Conservation (phyloP, 169 alveolate genomes). For the Babesia microti region DNA sequence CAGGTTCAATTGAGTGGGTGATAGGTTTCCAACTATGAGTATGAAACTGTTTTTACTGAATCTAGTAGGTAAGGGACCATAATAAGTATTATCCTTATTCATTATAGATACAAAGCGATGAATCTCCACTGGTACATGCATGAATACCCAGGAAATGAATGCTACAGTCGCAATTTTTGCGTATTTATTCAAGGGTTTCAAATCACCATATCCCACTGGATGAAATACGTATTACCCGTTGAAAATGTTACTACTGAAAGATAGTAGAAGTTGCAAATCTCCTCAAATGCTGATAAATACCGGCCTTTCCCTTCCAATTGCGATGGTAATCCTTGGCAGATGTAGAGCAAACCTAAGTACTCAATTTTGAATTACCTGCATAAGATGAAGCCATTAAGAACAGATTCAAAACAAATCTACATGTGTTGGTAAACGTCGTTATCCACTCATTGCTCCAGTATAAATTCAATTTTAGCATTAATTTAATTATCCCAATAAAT, state of each 20-base stretch:
- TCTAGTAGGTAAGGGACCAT: slow-evolving; percentile 5
- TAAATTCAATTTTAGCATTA: slow-evolving; percentile 7
- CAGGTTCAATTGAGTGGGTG: slow-evolving; percentile 52
- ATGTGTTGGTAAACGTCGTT: slow-evolving; percentile 15
- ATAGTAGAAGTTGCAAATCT: slow-evolving; percentile 40
- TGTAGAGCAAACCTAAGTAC: slow-evolving; percentile 24
- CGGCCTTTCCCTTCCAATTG: not conserved
- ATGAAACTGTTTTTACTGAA: slow-evolving; percentile 40
- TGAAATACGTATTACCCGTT: slow-evolving; percentile 17
- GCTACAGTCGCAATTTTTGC: slow-evolving; percentile 47
- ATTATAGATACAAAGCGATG: slow-evolving; percentile 37
- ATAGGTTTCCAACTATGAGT: slow-evolving; percentile 55
- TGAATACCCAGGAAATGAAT: slow-evolving; percentile 51
- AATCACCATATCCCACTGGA: slow-evolving; percentile 62
- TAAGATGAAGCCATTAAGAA: slow-evolving; percentile 35
- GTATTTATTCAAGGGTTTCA: slow-evolving; percentile 47
- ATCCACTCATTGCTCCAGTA: too few relatives aligned
- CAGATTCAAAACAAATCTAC: slow-evolving; percentile 20
- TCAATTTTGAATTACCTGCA: slow-evolving; percentile 17
- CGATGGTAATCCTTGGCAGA: slow-evolving; percentile 39
- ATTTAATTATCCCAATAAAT: slow-evolving; percentile 27
- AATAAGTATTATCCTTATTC: not conserved
- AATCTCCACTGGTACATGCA: slow-evolving; percentile 59
- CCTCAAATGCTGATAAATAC: slow-evolving; percentile 9
- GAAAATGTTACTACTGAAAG: slow-evolving; percentile 59